phyloP scores from a whole-genome alignment of 1,139 yeast genomes.

The Pichia norvegensis region DNA sequence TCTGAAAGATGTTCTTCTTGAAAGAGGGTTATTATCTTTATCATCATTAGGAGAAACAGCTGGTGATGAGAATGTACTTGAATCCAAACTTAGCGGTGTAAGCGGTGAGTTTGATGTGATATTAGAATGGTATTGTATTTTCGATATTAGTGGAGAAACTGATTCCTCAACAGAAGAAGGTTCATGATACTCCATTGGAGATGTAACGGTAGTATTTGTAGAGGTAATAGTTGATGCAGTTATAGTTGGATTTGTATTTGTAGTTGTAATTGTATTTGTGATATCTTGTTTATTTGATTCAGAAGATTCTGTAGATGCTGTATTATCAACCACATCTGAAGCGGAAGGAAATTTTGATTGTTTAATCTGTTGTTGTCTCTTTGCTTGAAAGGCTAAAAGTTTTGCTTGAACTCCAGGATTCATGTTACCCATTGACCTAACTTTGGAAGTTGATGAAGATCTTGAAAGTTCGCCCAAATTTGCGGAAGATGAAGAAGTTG shows the following conservation, averaged over 20 bases:
- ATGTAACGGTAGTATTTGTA: neutral
- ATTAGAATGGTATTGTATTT: neutral
- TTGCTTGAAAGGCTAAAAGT: conserved; percentile 55
- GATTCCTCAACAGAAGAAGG: neutral
- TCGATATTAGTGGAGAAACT: conserved; percentile 8
- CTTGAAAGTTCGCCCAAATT: conserved; percentile 9
- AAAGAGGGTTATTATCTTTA: conserved; percentile 2
- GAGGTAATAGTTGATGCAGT: too few relatives aligned
- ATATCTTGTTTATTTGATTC: neutral
- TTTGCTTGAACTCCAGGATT: conserved; percentile 71
- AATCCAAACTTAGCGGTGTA: conserved; percentile 17
- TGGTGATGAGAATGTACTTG: conserved; percentile 15
- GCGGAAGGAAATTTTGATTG: conserved; percentile 4
- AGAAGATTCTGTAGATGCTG: too few relatives aligned
- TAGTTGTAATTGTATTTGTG: neutral
- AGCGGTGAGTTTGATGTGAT: conserved; percentile 14
- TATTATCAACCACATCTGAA: neutral
- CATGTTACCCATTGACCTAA: conserved; percentile 14
- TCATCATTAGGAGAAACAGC: conserved; percentile 16
- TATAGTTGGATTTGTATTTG: neutral
- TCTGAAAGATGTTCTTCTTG: conserved; percentile 14
- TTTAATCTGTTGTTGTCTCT: conserved; percentile 12
- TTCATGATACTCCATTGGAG: neutral
- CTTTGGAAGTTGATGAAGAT: conserved; percentile 12
- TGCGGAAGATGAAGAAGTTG: neutral